Evolutionary conservation across 768 basidiomycete genomes (phyloP), one percentile per base, ranked within the genome.

Genomic region (Leucocoprinus birnbaumii): DNA sequence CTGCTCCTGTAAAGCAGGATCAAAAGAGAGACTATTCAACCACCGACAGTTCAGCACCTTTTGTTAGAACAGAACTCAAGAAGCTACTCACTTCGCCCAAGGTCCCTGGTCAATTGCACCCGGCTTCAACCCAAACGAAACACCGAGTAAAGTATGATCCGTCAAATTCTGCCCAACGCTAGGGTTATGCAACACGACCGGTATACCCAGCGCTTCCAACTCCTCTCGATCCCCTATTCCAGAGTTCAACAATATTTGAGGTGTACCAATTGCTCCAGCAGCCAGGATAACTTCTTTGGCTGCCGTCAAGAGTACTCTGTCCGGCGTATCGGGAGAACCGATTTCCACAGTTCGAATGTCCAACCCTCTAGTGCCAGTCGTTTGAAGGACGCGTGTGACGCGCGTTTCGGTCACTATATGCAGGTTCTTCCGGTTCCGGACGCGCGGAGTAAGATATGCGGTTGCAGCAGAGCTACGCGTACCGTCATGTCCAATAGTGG

Each of bases 221-320:
- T 57, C 60, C 19, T 44, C 44, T 16, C 51, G 50, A n/a, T 59
- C 46, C 3, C 67, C 67, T 41, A 68, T 68, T 26, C 65, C 65
- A 19, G 65, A 66, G 14, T 59, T 48, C 41, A 66, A 51, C 4
- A 66, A 48, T 18, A 69, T 56, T 1, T 64, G 58, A 0, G 69
- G 65, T 0, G 66, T 68, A 5, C 63, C 66, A 48, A 70, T 62
- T 16, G 62, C 61, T 16, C 71, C 71, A 10, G 68, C 69, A 6
- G 69, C 65, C 2, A 72, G 55, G 21, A 72, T 66, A 18, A 72
- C 62, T 46, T 72, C 70, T 35, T 67, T 68, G 3, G 69, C 68
- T 2, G 53, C 61, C 1, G 59, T 58, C 43, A 60, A 18, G 9
- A 37, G 41, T 6, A 66, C 26, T 10, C n/a, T 24, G 27, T 14